A percentile compares a stretch with the other conserved stretches of the same genome.
These are phyloP conservation scores for Phalaenopsis hybrid DNA, from an alignment of 116 monocot species.

Conservation along the genomic window DNA sequence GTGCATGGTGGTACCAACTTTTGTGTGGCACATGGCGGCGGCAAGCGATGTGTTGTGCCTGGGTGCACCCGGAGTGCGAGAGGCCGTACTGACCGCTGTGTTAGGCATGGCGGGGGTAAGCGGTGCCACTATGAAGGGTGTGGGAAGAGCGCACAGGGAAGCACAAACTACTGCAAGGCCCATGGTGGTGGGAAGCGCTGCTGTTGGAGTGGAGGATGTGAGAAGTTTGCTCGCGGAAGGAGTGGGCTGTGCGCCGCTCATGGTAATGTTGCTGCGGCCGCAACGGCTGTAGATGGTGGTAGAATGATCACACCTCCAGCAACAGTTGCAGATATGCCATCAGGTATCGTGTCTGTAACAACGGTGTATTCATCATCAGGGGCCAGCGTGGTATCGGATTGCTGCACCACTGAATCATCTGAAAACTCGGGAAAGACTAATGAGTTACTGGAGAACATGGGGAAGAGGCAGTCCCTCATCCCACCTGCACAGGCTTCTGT, in stretches of 20 bases:
- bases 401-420: background rate
- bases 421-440: background rate
- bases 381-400: conserved; percentile 35
- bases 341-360: conserved; percentile 13
- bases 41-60: conserved; percentile 62
- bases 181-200: conserved; percentile 95
- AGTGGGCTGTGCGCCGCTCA: conserved; percentile 86
- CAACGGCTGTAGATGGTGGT: background rate
- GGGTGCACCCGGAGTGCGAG: conserved; percentile 88
- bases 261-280: conserved; percentile 21
- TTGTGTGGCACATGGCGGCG: conserved; percentile 97
- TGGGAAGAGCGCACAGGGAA: conserved; percentile 90
- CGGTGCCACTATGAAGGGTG: conserved; percentile 67
- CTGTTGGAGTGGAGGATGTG: conserved; percentile 47
- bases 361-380: conserved; percentile 23
- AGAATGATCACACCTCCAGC: conserved; percentile 11
- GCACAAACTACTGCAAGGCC: conserved; percentile 96
- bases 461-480: background rate
- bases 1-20: conserved; percentile 91
- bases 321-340: conserved; percentile 5
- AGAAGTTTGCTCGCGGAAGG: conserved; percentile 92
- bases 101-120: conserved; percentile 93
- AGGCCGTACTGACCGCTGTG: conserved; percentile 89
- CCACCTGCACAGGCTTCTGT: no score
- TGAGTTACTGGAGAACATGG: conserved; percentile 16